Percentiles rank a stretch among this genome's conserved stretches.
These are phyloP conservation scores for Nemania sp. DNA, from an alignment of 2,329 filamentous ascomycete genomes.

Conservation along the genomic window DNA sequence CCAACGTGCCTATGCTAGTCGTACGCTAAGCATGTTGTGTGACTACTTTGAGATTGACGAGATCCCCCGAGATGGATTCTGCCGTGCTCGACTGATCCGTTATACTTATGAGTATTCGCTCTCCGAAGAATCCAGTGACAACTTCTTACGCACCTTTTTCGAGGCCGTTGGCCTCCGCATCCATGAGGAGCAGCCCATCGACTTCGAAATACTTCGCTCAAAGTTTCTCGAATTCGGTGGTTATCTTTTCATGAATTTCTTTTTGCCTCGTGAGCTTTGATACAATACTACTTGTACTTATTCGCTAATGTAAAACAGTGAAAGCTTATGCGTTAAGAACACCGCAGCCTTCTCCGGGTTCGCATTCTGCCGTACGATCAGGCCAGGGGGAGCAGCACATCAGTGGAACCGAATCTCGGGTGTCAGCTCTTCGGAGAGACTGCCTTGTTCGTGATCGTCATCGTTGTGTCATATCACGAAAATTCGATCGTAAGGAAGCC, in stretches of 20 bases:
- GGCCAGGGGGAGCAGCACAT: conserved; percentile 26
- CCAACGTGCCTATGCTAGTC: too few relatives aligned
- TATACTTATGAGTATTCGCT: conserved; percentile 34
- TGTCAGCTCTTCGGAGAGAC: conserved; percentile 31
- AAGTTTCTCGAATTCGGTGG: conserved; percentile 32
- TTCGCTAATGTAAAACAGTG: conserved; percentile 25
- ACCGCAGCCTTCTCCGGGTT: conserved; percentile 32
- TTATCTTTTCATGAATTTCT: conserved; percentile 36
- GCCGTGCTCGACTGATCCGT: conserved; percentile 29
- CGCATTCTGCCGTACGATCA: conserved; percentile 29
- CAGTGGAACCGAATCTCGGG: conserved; percentile 29
- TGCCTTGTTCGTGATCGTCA: conserved; percentile 37
- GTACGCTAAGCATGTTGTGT: too few relatives aligned
- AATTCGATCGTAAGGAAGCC: conserved; percentile 28
- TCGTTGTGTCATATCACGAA: conserved; percentile 36
- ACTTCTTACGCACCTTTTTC: conserved; percentile 34
- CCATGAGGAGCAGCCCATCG: conserved; percentile 15
- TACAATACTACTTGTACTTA: conserved; percentile 2
- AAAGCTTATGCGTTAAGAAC: conserved; percentile 34
- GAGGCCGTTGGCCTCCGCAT: conserved; percentile 27
- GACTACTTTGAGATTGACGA: too few relatives aligned
- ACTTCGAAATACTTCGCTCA: conserved; percentile 22
- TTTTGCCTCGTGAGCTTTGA: conserved; percentile 29
- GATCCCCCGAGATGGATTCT: too few relatives aligned
- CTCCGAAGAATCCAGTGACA: conserved; percentile 31